A percentile compares a stretch with the other conserved stretches of the same genome.
Evolutionary conservation across 768 basidiomycete genomes (phyloP).

Genomic region (Mycena capillaripes): DNA sequence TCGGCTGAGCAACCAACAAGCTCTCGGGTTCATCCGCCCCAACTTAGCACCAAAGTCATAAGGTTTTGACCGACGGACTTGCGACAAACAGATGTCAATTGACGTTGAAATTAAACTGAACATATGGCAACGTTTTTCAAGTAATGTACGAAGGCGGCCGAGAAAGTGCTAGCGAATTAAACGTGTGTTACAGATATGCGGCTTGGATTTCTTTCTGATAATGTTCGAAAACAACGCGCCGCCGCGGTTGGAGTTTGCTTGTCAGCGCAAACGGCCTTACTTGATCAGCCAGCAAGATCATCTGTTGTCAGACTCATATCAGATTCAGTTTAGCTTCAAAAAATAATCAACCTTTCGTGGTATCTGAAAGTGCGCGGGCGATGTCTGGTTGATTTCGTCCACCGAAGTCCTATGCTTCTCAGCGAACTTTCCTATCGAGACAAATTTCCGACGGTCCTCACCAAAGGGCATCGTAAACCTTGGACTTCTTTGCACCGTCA

Average conservation of each 20-base stretch:
- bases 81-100: no score
- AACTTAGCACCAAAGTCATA: no score
- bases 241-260: conserved; percentile 9
- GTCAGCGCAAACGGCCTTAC: conserved; percentile 9
- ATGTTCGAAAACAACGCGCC: not conserved
- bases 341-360: conserved; percentile 2
- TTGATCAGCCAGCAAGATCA: not conserved
- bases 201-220: not conserved
- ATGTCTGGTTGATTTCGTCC: conserved; percentile 6
- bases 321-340: not conserved
- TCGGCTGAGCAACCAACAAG: no score
- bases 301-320: not conserved
- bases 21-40: no score
- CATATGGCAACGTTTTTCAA: no score
- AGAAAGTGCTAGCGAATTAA: no score
- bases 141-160: no score
- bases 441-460: not conserved
- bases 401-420: conserved; percentile 6
- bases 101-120: no score
- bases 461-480: not conserved
- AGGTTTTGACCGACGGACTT: no score
- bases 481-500: not conserved
- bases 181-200: not conserved
- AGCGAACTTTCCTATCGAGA: not conserved
- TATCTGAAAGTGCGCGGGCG: conserved; percentile 11